Base-by-base conservation (phyloP, 352 stramenopile species). In the Phytophthora pisi region DNA sequence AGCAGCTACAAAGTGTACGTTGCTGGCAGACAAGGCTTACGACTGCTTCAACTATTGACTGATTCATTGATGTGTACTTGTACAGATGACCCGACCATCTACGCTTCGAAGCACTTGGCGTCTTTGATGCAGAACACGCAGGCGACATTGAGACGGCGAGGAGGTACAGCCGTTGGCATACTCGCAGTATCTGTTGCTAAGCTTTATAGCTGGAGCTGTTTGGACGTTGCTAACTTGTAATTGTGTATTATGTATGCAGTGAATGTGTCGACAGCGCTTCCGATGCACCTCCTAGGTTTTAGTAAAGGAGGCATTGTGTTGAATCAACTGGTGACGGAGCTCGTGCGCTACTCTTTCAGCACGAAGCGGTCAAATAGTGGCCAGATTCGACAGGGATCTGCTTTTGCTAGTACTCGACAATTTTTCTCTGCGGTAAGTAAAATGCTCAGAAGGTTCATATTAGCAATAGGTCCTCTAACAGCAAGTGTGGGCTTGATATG, bases 291-390 rank as follows among this genome's bases (percentile, higher is more conserved):
- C 6, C 52, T 90, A 11, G 84, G 84, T 4, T 92, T 92, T 51
- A 92, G 84, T 72, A 89, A 89, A 60, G 84, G 84, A 4, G 81
- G 78, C 16, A 70, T 84, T 26, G 84, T 92, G 26, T 60, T 92
- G 18, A 92, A 90, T 51, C 84, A 92, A 57, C 64, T 92, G n/a
- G 74, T 86, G 38, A 87, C 84, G 4, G 84, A 92, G 51, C 66
- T 90, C 5, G 81, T 80, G 42, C 65, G 67, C 47, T 75, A 68
- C 54, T 72, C 72, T 46, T 70, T 78, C 24, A 75, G 72, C 51
- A 75, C 72, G 62, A 78, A 78, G 59, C 71, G 71, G 43, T 78
- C 66, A 10, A 73, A 70, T 24, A 68, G 36, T 26, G 71, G 71
- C 10, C 66, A 78, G 31, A 28, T 67, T 59, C 66, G 66, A 45